Conservation (phyloP, 2,329 filamentous ascomycete species). For the Epichloe baconii region DNA sequence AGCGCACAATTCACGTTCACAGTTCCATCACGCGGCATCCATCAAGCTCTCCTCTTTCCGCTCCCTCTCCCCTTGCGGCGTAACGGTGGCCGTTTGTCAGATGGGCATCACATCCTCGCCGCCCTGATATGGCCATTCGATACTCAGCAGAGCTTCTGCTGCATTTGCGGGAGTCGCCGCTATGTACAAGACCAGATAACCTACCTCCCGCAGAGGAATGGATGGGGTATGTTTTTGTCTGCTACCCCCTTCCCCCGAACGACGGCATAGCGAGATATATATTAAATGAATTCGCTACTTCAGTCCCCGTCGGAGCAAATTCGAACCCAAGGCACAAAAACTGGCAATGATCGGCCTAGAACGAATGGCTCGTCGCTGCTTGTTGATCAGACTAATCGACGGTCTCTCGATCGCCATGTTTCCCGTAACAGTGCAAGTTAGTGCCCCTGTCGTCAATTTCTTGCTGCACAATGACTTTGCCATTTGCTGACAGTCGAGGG, state of each 20-base stretch:
- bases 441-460: constrained; percentile 14
- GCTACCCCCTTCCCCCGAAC: not conserved
- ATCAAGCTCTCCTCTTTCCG: not conserved
- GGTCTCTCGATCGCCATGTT: constrained; percentile 39
- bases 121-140: constrained; percentile 39
- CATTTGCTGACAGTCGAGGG: not conserved
- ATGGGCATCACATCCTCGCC: constrained; percentile 25
- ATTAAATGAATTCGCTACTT: not conserved
- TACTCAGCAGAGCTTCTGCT: constrained; percentile 70
- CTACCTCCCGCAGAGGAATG: constrained; percentile 83
- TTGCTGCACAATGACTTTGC: not conserved
- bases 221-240: constrained; percentile 62
- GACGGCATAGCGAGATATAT: not conserved
- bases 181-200: constrained; percentile 66
- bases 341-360: constrained; percentile 29
- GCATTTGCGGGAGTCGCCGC: constrained; percentile 64
- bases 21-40: not conserved
- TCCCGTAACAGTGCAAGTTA: constrained; percentile 45
- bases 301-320: constrained; percentile 33
- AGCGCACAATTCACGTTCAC: not conserved
- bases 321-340: constrained; percentile 30
- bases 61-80: constrained; percentile 6
- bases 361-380: constrained; percentile 30
- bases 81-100: constrained; percentile 13
- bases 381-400: constrained; percentile 38